Conservation (phyloP, 1,284 basidiomycete species). For the Ganoderma leucocontextum region DNA sequence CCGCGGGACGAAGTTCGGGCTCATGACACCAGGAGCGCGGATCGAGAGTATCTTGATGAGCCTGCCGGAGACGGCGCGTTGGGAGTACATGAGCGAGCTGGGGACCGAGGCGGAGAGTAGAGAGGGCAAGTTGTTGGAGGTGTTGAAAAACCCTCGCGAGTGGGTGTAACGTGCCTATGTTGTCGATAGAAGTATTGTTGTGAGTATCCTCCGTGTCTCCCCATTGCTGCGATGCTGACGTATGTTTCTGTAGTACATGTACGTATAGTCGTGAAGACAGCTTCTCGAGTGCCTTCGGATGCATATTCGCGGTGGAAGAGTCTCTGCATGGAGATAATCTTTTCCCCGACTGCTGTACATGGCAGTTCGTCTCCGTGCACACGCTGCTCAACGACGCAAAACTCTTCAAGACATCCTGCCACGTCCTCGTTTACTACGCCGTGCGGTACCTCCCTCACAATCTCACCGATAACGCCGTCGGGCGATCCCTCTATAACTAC, state of each 20-base stretch:
- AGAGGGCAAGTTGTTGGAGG: slow-evolving; percentile 75
- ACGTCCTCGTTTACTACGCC: no score
- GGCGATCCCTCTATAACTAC: no score
- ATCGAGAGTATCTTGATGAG: slow-evolving; percentile 85
- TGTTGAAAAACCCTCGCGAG: slow-evolving; percentile 73
- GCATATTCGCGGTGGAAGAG: no score
- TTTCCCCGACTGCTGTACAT: no score
- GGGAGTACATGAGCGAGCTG: slow-evolving; percentile 93
- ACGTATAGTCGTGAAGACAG: background rate
- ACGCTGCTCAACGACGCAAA: no score
- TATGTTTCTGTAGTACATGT: background rate
- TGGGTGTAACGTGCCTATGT: slow-evolving; percentile 61
- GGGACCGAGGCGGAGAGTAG: slow-evolving; percentile 73
- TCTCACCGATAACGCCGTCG: no score
- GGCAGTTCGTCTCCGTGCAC: no score
- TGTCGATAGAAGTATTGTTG: background rate
- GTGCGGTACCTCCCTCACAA: no score
- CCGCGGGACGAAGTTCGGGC: slow-evolving; percentile 87
- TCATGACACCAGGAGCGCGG: slow-evolving; percentile 90
- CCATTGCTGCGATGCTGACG: background rate
- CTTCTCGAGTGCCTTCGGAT: no score
- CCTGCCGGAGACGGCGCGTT: slow-evolving; percentile 87
- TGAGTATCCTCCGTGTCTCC: background rate
- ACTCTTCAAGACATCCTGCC: no score
- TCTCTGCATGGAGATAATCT: no score